Base-by-base conservation (phyloP, 305 asterid species). In the Fraxinus sp. region DNA sequence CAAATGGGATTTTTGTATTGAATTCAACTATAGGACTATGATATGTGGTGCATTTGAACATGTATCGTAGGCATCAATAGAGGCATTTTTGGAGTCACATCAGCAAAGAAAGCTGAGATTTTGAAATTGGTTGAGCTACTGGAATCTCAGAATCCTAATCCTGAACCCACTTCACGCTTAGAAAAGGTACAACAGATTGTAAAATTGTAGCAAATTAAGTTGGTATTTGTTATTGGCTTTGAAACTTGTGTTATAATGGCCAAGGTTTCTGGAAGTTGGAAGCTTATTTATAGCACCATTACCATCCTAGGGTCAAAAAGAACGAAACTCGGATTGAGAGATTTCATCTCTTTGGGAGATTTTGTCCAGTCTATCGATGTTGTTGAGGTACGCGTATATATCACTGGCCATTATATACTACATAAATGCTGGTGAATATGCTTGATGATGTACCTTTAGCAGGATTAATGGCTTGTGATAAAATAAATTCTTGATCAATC, bases 321-420 rank as follows among this genome's bases (percentile, higher is more conserved):
- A 86, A 94, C 99, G 55, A 94, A 93, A 86, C 84, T 94, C 14
- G 98, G 99, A 84, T 87, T 95, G 89, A 84, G 99, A 79, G 99
- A 94, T 88, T 95, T 94, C 80, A 90, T 95, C 73, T 85, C 80
- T 77, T 88, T 95, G 84, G 98, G 95, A 66, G 96, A 92, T 79
- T 92, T 95, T 76, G 35, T 87, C 82, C 98, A 95, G 85, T 80
- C 70, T 37, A 95, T 95, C 35, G 84, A 91, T 82, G 85, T 88
- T 52, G 86, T 88, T 87, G 81, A 94, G 98, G 98, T 94, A 91
- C 55, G 84, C 64, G n/a, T 64, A 22, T 64, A 26, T 2, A 14
- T 73, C 39, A 20, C 76, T 37, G n/a, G 37, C 13, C 22, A 20
- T 81, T 24, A 1, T 9, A 24, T 20, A 7, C n/a, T 57, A 24